A percentile compares a stretch with the other conserved stretches of the same genome.
Conservation (phyloP, 768 basidiomycete species). For the Boletus reticuloceps region DNA sequence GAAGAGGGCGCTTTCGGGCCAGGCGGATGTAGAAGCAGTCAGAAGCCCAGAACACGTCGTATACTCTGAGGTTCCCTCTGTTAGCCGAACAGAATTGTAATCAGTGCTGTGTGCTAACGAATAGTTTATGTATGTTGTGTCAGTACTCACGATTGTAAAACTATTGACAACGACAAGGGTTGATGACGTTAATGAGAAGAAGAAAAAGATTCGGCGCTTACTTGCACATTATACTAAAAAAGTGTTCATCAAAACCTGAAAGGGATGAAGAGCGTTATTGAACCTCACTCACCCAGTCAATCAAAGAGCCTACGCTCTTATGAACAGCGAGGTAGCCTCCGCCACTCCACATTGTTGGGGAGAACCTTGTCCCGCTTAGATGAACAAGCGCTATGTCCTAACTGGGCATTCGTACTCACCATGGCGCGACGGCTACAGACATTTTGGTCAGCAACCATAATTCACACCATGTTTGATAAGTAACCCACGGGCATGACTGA, state of each 20-base stretch:
- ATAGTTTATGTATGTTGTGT: background rate
- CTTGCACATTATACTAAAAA: constrained; percentile 37
- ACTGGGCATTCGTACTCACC: constrained; percentile 5
- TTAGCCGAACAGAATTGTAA: background rate
- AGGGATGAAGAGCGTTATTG: background rate
- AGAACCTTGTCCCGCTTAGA: constrained; percentile 12
- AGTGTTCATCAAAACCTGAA: background rate
- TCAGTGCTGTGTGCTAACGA: background rate
- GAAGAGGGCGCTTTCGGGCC: constrained; percentile 45
- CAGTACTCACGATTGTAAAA: constrained; percentile 28
- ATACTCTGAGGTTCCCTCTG: constrained; percentile 40
- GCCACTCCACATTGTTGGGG: constrained; percentile 16
- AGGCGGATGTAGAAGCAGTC: constrained; percentile 36
- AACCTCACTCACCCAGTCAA: constrained; percentile 40
- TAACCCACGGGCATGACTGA: constrained; percentile 35
- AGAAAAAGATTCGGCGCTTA: constrained; percentile 13
- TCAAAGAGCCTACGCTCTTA: constrained; percentile 39
- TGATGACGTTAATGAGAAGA: background rate
- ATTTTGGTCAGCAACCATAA: background rate
- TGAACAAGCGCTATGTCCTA: background rate
- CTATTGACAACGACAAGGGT: constrained; percentile 1
- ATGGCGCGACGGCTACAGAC: constrained; percentile 16
- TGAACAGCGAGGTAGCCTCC: constrained; percentile 37
- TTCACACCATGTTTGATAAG: background rate
- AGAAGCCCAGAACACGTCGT: constrained; percentile 39